Percentiles rank a stretch among this genome's conserved stretches.
Conservation (phyloP, 148 eudicot species). For the Chenopodium suecicum region DNA sequence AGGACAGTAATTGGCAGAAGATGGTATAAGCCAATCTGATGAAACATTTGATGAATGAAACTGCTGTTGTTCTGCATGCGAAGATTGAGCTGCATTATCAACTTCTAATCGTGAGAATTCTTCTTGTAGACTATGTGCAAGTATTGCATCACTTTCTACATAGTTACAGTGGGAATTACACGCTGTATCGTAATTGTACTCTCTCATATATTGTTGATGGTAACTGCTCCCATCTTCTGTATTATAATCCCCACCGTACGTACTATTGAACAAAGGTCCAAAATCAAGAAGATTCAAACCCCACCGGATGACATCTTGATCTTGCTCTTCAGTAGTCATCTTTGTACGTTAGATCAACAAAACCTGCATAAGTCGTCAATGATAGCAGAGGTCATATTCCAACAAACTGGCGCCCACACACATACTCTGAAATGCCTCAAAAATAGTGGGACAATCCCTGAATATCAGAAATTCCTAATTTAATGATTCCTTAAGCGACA, state of each 20-base stretch:
- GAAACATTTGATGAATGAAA: constrained; percentile 38
- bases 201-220: constrained; percentile 43
- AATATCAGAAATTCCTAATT: neutral
- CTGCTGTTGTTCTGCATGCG: constrained; percentile 44
- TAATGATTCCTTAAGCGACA: neutral
- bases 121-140: constrained; percentile 67
- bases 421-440: neutral
- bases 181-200: constrained; percentile 36
- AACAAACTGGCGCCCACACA: neutral
- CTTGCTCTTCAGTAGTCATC: constrained; percentile 57
- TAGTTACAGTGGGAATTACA: constrained; percentile 36
- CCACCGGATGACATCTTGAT: constrained; percentile 68
- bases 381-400: neutral
- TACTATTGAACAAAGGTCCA: constrained; percentile 50
- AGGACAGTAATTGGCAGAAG: constrained; percentile 42
- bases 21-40: constrained; percentile 49
- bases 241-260: constrained; percentile 50
- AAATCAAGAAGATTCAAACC: constrained; percentile 62
- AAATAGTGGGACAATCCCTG: neutral
- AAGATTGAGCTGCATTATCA: constrained; percentile 51
- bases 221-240: constrained; percentile 55
- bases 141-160: constrained; percentile 50
- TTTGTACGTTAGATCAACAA: neutral
- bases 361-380: constrained; percentile 3
- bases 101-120: constrained; percentile 57